A percentile compares a stretch with the other conserved stretches of the same genome.
phyloP scores from a whole-genome alignment of 495 filamentous ascomycete species.

The Neurospora sp. region DNA sequence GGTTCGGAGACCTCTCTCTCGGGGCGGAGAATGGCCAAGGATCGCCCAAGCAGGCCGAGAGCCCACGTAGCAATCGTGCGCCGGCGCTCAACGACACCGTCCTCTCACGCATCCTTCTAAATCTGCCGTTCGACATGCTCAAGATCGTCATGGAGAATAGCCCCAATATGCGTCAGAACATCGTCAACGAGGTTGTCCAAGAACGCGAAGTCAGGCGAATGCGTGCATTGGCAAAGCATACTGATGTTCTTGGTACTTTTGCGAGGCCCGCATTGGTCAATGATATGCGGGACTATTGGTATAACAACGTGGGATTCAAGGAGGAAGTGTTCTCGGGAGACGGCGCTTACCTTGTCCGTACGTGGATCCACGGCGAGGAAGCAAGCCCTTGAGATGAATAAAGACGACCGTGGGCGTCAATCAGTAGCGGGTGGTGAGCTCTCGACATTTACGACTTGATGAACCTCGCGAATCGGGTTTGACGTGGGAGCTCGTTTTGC shows the following conservation, averaged over 20 bases:
- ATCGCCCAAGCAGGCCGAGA: not conserved
- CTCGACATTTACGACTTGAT: slow-evolving; percentile 14
- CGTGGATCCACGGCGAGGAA: slow-evolving; percentile 10
- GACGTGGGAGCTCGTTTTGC: slow-evolving; percentile 4
- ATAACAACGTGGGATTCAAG: slow-evolving; percentile 32
- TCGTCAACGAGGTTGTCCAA: slow-evolving; percentile 43
- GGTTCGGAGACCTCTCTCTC: slow-evolving; percentile 51
- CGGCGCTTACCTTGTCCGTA: slow-evolving; percentile 18
- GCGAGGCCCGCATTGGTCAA: slow-evolving; percentile 13
- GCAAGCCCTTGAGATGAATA: not conserved
- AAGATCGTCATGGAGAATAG: slow-evolving; percentile 46
- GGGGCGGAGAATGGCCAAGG: not conserved
- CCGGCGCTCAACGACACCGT: slow-evolving; percentile 17
- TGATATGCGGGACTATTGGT: slow-evolving; percentile 13
- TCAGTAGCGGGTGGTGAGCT: not conserved
- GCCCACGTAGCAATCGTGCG: not conserved
- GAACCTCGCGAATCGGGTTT: slow-evolving; percentile 10
- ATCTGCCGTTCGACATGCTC: slow-evolving; percentile 51
- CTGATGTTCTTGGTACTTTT: slow-evolving; percentile 10
- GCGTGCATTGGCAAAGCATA: slow-evolving; percentile 24
- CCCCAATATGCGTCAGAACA: slow-evolving; percentile 28
- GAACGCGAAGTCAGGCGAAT: slow-evolving; percentile 48
- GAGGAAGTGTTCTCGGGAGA: slow-evolving; percentile 29
- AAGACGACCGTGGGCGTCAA: not conserved
- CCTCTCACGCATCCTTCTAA: slow-evolving; percentile 53